Evolutionary conservation across 2,329 filamentous ascomycete species (phyloP), one percentile per base, ranked within the genome.

Genomic region (Penicillium psychrosexuale): DNA sequence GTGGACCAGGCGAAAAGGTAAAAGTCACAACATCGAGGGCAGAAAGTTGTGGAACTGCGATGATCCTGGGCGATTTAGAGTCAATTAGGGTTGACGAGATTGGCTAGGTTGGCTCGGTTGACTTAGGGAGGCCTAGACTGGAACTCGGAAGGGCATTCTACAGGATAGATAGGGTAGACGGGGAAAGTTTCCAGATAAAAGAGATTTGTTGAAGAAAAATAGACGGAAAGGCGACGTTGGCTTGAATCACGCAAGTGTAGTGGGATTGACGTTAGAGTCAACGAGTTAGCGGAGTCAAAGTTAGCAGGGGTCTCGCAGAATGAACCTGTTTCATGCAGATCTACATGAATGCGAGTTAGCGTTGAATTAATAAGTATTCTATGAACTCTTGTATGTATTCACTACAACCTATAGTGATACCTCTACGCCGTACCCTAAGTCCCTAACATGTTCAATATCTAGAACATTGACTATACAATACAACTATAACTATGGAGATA

Each of bases 241-340:
- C 48, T 57, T 57, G 37, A 37, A 66, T 65, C 66, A 68, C 66
- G 66, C 66, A 64, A 68, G 43, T 50, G 39, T 8, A 34, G 48
- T 45, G 19, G 34, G 45, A 58, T 52, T 68, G 66, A 67, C 66
- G 66, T 64, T 61, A 60, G 54, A 54, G 30, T 42, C 43, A 17
- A 44, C 56, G 39, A 61, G 54, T 64, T 8, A 33, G 30, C 22
- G 28, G 13, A 22, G 47, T n/a, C 19, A 17, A 22, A 12, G 13
- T 7, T 2, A 34, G 8, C 34, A 50, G 30, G 38, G 30, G 15
- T 43, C 4, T 27, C 8, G 5, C 8, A n/a, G 2, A 12, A 1
- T 33, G 5, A 5, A 22, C 9, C 9, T 4, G 30, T 34, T 46
- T 34, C 8, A 22, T 9, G 12, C 11, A 11, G 30, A 45, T 45